Base-by-base conservation (phyloP, 768 basidiomycete genomes). In the Suillus decipiens region DNA sequence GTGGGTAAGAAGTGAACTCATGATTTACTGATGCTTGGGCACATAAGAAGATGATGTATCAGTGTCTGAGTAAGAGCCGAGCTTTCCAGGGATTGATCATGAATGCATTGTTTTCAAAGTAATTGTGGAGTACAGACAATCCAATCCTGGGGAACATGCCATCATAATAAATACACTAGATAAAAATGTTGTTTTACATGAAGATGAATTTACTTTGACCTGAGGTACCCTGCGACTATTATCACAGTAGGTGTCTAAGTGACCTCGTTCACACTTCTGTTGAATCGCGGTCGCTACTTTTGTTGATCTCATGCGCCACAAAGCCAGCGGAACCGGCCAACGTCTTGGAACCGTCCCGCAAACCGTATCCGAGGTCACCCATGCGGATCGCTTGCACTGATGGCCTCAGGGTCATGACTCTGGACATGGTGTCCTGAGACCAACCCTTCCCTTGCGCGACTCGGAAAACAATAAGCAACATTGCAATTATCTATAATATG, bases 381-480 rank as follows among this genome's bases (percentile, higher is more conserved):
- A 51, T 19, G 28, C 50, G 50, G 50, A 33, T 19, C 2, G 50
- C 10, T 51, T 51, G 50, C 50, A 31, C 45, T 28, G 36, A 34
- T 33, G 28, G 31, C 28, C 10, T 36, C n/a, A 28, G 28, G 12
- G n/a, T 43, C 55, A 42, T 62, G 14, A n/a, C 17, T 41, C 2
- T 10, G 17, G 37, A 11, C n/a, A 41, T 14, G 5, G 48, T 60
- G 2, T 67, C 63, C 42, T 47, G 63, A 19, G 68, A 67, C 70
- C 70, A 73, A 11, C 67, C 71, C 12, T 68, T 64, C 15, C 76
- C 76, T 31, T 68, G 64, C 0, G 71, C 70, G 28, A 76, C 70
- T 19, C 76, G 72, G 34, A 72, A 63, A 50, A 75, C 63, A 53
- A 77, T 77, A n/a, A 77, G 64, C 14, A 71, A 42, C 7, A 74